Evolutionary conservation across 768 basidiomycete genomes (phyloP), one percentile per base, ranked within the genome.

Genomic region (Galerina sulciceps): DNA sequence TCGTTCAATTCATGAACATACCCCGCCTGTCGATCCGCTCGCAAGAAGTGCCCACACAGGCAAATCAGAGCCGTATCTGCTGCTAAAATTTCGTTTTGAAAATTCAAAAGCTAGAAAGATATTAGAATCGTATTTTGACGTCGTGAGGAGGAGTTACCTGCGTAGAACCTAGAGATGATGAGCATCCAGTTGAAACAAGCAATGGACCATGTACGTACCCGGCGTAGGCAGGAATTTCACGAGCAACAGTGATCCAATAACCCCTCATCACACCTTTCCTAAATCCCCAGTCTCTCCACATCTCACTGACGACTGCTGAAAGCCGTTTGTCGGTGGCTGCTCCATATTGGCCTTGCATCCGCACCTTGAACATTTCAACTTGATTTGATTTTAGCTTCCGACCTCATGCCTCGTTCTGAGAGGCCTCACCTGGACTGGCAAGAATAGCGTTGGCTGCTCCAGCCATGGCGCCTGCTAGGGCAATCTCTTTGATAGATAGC

Each of bases 331-430:
- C 95, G 9, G 83, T 81, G 11, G 85, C 79, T 3, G 79, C 81
- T 10, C 96, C 96, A 65, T 97, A 96, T 70, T 98, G 93, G 6
- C 91, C 95, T 74, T 97, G 96, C 96, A 97, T 97, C 15, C 93
- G 84, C 26, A 98, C 93, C 75, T 99, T 99, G 79, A 98, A 98
- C 91, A 99, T 93, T 75, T 99, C 97, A 50, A 94, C 93, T 93
- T 59, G 40, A 48, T 22, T 47, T 22, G 17, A 6, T 20, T 37
- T 10, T 48, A 48, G 42, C 14, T 44, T 38, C 14, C 14, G 13
- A 10, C 20, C 14, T 23, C 18, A 31, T 13, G 17, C 42, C 15
- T 14, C 8, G 10, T 20, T 2, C 20, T 40, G 6, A n/a, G 10
- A 38, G 26, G 10, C 65, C 77, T 43, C 31, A 89, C 88, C 94